Conservation (phyloP, 441 rosid genomes). For the Eutrema salsugineum region DNA sequence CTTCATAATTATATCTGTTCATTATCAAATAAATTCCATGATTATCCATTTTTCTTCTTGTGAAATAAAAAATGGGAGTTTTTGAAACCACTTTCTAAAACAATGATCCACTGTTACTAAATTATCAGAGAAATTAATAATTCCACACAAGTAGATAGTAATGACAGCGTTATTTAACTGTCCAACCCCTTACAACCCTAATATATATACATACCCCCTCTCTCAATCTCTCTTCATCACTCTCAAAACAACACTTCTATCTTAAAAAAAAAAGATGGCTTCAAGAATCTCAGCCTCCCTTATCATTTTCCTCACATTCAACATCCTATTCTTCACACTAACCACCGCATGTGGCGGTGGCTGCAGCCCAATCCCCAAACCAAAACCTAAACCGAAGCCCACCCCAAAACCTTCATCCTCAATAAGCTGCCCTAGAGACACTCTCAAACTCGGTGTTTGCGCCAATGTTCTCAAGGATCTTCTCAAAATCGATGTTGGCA, state of each 20-base stretch:
- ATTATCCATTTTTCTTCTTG: too few relatives aligned
- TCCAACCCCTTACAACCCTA: neutral
- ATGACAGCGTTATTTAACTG: constrained; percentile 4
- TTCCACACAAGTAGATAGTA: neutral
- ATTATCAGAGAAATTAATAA: neutral
- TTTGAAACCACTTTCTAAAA: neutral
- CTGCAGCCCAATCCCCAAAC: constrained; percentile 36
- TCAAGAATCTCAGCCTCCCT: constrained; percentile 51
- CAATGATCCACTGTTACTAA: neutral
- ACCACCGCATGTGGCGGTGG: constrained; percentile 49
- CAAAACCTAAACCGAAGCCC: constrained; percentile 25
- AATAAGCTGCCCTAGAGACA: constrained; percentile 51
- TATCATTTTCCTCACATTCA: constrained; percentile 51
- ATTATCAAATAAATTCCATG: too few relatives aligned
- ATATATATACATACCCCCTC: neutral
- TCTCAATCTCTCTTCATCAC: constrained; percentile 12
- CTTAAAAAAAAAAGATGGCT: constrained; percentile 34
- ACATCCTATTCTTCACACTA: constrained; percentile 51
- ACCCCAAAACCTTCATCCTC: constrained; percentile 35
- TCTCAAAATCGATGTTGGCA: constrained; percentile 35
- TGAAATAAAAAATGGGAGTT: neutral
- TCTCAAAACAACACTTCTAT: constrained; percentile 1
- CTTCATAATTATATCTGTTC: too few relatives aligned
- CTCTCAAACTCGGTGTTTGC: constrained; percentile 44
- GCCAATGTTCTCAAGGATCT: constrained; percentile 37